These are phyloP conservation scores for Aspergillus fischeri DNA, from an alignment of 2,329 filamentous ascomycete species.

Conservation along the genomic window DNA sequence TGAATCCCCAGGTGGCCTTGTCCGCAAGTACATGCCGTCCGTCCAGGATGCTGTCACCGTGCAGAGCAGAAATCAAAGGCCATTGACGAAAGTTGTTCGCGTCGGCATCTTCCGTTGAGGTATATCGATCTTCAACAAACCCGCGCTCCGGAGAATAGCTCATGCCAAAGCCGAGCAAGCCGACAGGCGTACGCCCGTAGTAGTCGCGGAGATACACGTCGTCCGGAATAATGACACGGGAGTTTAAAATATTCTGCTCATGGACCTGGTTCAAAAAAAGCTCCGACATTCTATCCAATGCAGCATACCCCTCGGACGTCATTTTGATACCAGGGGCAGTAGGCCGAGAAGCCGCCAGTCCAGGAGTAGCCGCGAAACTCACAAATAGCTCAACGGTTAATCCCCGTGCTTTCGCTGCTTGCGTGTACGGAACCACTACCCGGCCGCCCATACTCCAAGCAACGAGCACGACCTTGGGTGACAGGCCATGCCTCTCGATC, in stretches of 20 bases:
- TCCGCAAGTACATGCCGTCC: not conserved
- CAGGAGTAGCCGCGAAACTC: not conserved
- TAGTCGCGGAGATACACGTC: not conserved
- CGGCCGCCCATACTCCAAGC: not conserved
- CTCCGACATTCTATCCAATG: not conserved
- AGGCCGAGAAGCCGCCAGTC: not conserved
- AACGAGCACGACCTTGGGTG: not conserved
- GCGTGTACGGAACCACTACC: not conserved
- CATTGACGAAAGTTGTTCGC: not conserved
- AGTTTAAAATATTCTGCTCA: not conserved
- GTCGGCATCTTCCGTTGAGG: not conserved
- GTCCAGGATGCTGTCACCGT: not conserved
- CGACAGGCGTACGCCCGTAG: not conserved
- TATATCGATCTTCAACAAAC: not conserved
- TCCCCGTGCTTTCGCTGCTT: not conserved
- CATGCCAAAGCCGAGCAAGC: not conserved
- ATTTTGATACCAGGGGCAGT: not conserved
- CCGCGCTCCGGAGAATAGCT: not conserved
- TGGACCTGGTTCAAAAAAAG: not conserved
- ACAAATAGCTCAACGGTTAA: not conserved
- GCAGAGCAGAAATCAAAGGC: not conserved
- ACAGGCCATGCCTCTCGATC: not conserved
- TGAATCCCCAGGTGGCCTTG: not conserved
- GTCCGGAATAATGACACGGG: not conserved
- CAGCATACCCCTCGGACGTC: not conserved